Evolutionary conservation across 768 basidiomycete genomes (phyloP).

Genomic region (Phylloporus sp.): DNA sequence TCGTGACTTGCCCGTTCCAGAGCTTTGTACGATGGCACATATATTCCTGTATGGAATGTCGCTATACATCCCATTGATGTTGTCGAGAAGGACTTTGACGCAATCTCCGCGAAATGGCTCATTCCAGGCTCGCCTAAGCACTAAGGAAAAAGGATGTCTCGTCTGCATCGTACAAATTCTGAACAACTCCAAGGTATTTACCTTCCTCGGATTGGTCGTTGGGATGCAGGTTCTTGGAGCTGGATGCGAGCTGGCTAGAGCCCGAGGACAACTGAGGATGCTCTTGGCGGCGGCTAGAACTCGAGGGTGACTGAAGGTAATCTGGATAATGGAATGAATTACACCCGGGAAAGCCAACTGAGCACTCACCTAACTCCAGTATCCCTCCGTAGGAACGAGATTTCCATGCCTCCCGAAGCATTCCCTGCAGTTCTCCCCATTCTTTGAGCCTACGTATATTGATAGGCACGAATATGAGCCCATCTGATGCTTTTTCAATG

Average conservation of each 20-base stretch:
- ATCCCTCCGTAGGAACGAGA: background rate
- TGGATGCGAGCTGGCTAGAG: no score
- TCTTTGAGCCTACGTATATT: no score
- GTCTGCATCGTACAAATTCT: background rate
- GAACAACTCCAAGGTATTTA: no score
- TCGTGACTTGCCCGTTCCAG: conserved; percentile 3
- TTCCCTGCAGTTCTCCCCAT: background rate
- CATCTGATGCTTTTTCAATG: background rate
- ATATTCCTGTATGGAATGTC: background rate
- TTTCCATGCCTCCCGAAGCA: background rate
- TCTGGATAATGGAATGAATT: background rate
- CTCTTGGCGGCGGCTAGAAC: no score
- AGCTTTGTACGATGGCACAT: background rate
- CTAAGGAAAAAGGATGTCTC: background rate
- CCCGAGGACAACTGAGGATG: no score
- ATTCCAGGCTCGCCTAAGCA: background rate
- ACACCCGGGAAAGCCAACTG: no score
- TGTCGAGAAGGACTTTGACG: background rate
- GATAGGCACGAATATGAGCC: background rate
- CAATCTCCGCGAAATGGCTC: background rate
- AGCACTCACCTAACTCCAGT: background rate
- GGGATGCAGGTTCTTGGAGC: no score
- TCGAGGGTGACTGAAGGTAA: background rate
- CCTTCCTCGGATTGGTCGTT: no score
- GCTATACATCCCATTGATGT: background rate